phyloP scores from a whole-genome alignment of 2,329 filamentous ascomycete species.

The Cladosporium sp. region DNA sequence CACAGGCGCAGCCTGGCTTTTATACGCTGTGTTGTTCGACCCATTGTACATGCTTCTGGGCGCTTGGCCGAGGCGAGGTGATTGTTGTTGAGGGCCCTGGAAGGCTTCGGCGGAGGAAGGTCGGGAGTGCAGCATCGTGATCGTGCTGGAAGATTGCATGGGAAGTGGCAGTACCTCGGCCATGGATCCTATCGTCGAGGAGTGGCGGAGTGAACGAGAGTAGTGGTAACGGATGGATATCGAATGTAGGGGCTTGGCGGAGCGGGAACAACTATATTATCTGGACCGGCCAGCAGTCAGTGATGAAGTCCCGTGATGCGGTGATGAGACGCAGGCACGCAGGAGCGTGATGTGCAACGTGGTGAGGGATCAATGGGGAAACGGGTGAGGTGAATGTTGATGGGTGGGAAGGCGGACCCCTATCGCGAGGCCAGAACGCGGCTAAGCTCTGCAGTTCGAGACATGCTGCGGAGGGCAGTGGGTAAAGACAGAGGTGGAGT shows the following conservation, averaged over 20 bases:
- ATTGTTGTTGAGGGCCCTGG: constrained; percentile 41
- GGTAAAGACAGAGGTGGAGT: constrained; percentile 9
- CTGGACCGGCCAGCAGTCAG: constrained; percentile 39
- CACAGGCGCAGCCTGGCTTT: constrained; percentile 48
- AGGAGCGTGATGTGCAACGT: constrained; percentile 22
- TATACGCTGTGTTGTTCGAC: constrained; percentile 44
- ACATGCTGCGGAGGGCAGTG: constrained; percentile 25
- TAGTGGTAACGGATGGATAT: constrained; percentile 22
- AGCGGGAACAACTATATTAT: constrained; percentile 30
- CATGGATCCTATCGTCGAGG: constrained; percentile 36
- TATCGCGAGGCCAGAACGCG: constrained; percentile 17
- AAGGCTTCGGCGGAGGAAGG: constrained; percentile 51
- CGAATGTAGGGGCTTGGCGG: constrained; percentile 25
- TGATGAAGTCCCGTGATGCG: constrained; percentile 20
- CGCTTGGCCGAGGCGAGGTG: constrained; percentile 44
- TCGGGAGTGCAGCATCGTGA: constrained; percentile 52
- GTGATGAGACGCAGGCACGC: constrained; percentile 25
- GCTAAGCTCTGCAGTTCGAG: constrained; percentile 24
- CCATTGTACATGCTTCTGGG: constrained; percentile 48
- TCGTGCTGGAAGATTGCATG: constrained; percentile 49
- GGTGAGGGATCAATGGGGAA: constrained; percentile 22
- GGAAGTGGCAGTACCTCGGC: constrained; percentile 52
- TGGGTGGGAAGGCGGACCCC: constrained; percentile 22
- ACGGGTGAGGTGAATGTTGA: constrained; percentile 22
- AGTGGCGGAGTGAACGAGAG: constrained; percentile 22